phyloP scores from a whole-genome alignment of 2,329 filamentous ascomycete genomes.

The Paecilomyces sp. region DNA sequence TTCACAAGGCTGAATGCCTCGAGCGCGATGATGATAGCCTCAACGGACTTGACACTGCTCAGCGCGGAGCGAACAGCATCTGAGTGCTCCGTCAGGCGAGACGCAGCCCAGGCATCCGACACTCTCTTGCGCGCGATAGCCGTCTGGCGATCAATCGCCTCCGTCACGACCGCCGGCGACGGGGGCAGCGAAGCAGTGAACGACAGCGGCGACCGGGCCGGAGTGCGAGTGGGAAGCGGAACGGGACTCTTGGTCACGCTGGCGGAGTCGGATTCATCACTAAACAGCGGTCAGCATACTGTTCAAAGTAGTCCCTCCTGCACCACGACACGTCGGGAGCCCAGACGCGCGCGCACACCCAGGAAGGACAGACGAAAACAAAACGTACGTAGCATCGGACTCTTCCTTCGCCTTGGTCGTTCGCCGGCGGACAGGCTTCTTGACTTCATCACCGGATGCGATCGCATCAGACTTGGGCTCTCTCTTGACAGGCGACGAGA shows the following conservation, averaged over 20 bases:
- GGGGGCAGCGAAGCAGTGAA: conserved; percentile 66
- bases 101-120: conserved; percentile 26
- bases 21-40: conserved; percentile 59
- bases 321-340: conserved; percentile 6
- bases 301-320: neutral
- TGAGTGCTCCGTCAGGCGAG: conserved; percentile 41
- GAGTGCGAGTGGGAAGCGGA: conserved; percentile 41
- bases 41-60: conserved; percentile 61
- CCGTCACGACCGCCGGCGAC: conserved; percentile 70
- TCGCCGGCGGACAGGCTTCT: conserved; percentile 29
- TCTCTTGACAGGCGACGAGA: conserved; percentile 43
- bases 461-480: conserved; percentile 33
- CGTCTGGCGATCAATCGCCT: conserved; percentile 63
- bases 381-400: conserved; percentile 13
- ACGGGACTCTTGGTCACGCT: conserved; percentile 30
- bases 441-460: conserved; percentile 26
- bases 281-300: conserved; percentile 1
- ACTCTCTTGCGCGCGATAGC: conserved; percentile 27
- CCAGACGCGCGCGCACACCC: neutral
- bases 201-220: conserved; percentile 36
- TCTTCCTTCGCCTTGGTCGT: conserved; percentile 39
- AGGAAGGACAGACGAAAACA: neutral
- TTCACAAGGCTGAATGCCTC: conserved; percentile 65
- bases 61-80: conserved; percentile 61
- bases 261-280: conserved; percentile 15